Evolutionary conservation across 202 grass and related monocot species (phyloP), one percentile per base, ranked within the genome.

Genomic region (Sporobolus alterniflorus): DNA sequence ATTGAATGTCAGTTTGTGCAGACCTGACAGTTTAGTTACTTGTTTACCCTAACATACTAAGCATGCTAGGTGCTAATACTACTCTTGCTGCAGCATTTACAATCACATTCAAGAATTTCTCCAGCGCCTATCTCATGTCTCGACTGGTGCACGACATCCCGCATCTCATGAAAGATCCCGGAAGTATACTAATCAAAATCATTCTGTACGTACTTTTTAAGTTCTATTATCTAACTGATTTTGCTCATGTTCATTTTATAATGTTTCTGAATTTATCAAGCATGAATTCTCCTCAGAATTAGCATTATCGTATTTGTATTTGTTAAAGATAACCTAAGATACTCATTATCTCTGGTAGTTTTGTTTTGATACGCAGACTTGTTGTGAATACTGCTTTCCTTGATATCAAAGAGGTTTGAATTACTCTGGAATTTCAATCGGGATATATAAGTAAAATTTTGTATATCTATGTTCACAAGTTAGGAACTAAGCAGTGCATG

Each of bases 41-140:
- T 61, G 26, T 30, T 17, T 5, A 25, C 22, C 57, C 14, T 28
- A 5, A 14, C 36, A 39, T 7, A 39, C 36, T 39, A 5, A 39
- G 28, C 56, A 17, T 67, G 11, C 21, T 69, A 30, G 75, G 11
- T 82, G 39, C 33, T 92, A 70, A 92, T 54, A 2, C 3, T 69
- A 59, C 47, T 82, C 56, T 74, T 73, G 33, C 62, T 89, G 71
- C 94, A 97, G 94, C 74, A 97, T 91, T 65, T 97, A 94, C 79
- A 97, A 90, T 88, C 86, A 94, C 76, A 90, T 94, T 82, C 69
- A 89, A 67, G 89, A 85, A 56, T 79, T 97, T 71, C 46, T 90
- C 29, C 69, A 8, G 21, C 68, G 67, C 33, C 29, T 89, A 68
- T 96, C 93, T 74, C 62, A 40, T 43, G 66, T 69, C 31, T 81